phyloP scores from a whole-genome alignment of 306 rosid genomes.

The Ormosia semicastrata region DNA sequence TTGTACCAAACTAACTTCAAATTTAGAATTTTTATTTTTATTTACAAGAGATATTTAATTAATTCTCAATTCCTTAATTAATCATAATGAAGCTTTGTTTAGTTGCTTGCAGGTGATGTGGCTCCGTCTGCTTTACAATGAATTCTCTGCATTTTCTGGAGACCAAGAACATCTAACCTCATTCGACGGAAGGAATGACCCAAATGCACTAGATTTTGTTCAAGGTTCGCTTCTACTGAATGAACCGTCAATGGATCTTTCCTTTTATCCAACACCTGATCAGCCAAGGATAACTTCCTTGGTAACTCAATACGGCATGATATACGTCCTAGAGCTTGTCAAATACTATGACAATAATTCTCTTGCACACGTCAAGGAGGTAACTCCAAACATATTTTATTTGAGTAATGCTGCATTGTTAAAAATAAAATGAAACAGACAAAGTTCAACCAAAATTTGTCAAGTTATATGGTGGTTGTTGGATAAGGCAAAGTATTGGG shows the following conservation, averaged over 20 bases:
- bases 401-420: neutral
- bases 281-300: conserved; percentile 50
- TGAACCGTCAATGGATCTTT: conserved; percentile 46
- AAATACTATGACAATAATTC: conserved; percentile 46
- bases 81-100: neutral
- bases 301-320: conserved; percentile 45
- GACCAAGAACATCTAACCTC: conserved; percentile 70
- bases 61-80: neutral
- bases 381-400: conserved; percentile 5
- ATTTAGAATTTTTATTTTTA: no score
- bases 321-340: conserved; percentile 49
- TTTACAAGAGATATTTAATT: neutral
- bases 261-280: conserved; percentile 51
- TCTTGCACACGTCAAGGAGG: conserved; percentile 28
- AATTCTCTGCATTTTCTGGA: conserved; percentile 47
- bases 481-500: no score
- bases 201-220: conserved; percentile 39
- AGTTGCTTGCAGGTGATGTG: conserved; percentile 52
- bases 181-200: conserved; percentile 1
- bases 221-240: conserved; percentile 63
- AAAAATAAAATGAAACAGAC: no score
- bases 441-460: no score
- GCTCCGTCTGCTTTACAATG: conserved; percentile 51
- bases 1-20: neutral
- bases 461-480: no score